Base-by-base conservation (phyloP, 805 yeast species). In the Cyberlindnera maclurae region DNA sequence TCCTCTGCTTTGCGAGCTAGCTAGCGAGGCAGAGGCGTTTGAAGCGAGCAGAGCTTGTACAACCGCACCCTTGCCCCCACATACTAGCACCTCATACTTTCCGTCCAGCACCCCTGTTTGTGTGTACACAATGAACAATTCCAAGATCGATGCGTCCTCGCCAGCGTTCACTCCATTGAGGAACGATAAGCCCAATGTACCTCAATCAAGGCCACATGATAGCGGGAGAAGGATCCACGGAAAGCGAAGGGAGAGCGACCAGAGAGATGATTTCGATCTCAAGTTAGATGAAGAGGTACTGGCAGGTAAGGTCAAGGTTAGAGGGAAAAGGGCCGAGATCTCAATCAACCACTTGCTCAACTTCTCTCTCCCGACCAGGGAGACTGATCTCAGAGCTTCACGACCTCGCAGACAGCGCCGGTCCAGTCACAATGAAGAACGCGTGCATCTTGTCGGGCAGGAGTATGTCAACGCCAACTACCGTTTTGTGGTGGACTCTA, bases 401-500 rank as follows among this genome's bases (percentile, higher is more conserved):
- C 20, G 31, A 15, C 36, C 15, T 12, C 15, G 37, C 16, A 44
- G 53, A 36, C 52, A 59, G 42, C 52, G 57, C 31, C 50, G 59
- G 26, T 48, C 50, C 27, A 50, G 52, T n/a, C 49, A 57, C 9
- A 50, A 47, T 7, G 29, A 55, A 4, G 64, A 59, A 15, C 59
- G 59, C 37, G 57, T 77, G 6, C 75, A 71, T 42, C 58, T 83
- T 13, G 68, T 69, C 5, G 90, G 90, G 0, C 73, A 78, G 62
- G 65, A 74, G 3, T 83, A 77, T 48, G 80, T 87, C 42, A 93
- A 90, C 55, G 90, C 88, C 15, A 82, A 83, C 56, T 89, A 82
- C 56, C 75, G 86, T 49, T 82, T 93, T 51, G 73, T 90, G 15
- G 83, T 90, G n/a, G 83, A 85, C 49, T 67, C 73, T 36, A 56